Percentiles rank a stretch among this genome's conserved stretches.
phyloP scores from a whole-genome alignment of 2,329 filamentous ascomycete genomes.

The Hypoxylon sp. region DNA sequence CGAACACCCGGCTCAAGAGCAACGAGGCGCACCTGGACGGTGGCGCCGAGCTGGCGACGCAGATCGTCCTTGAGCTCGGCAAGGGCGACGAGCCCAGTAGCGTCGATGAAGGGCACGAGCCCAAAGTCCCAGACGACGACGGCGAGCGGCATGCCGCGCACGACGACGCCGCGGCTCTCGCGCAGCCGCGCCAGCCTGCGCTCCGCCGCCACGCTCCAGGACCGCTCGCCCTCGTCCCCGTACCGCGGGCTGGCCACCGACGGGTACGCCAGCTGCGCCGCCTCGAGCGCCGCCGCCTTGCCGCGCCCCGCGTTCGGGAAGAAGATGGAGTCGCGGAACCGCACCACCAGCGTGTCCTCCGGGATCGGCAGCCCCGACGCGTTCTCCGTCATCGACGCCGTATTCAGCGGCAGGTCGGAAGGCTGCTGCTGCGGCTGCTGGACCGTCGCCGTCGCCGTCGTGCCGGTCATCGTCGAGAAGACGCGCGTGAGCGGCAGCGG shows the following conservation, averaged over 20 bases:
- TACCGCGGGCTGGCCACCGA: conserved; percentile 37
- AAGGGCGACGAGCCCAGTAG: conserved; percentile 44
- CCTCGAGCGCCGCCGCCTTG: conserved; percentile 42
- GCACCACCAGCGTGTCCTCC: conserved; percentile 62
- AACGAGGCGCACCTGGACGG: conserved; percentile 42
- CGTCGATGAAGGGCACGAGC: conserved; percentile 43
- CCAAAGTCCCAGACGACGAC: conserved; percentile 44
- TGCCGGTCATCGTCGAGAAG: not conserved
- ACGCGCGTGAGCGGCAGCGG: conserved; percentile 10
- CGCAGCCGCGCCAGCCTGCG: conserved; percentile 42
- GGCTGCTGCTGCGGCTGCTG: conserved; percentile 23
- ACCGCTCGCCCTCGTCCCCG: conserved; percentile 36
- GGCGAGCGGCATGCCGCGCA: conserved; percentile 40
- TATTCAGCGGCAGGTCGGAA: conserved; percentile 21
- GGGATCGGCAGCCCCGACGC: conserved; percentile 44
- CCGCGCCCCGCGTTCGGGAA: conserved; percentile 66
- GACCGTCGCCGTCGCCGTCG: not conserved
- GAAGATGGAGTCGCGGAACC: conserved; percentile 64
- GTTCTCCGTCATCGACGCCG: conserved; percentile 34
- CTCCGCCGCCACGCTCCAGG: conserved; percentile 45
- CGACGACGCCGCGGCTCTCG: conserved; percentile 27
- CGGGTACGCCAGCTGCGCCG: conserved; percentile 45
- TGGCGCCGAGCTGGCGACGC: conserved; percentile 38
- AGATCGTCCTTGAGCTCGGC: conserved; percentile 46
- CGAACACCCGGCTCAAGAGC: conserved; percentile 36